Base-by-base conservation (phyloP, 768 basidiomycete species). In the Clavaria fumosa region DNA sequence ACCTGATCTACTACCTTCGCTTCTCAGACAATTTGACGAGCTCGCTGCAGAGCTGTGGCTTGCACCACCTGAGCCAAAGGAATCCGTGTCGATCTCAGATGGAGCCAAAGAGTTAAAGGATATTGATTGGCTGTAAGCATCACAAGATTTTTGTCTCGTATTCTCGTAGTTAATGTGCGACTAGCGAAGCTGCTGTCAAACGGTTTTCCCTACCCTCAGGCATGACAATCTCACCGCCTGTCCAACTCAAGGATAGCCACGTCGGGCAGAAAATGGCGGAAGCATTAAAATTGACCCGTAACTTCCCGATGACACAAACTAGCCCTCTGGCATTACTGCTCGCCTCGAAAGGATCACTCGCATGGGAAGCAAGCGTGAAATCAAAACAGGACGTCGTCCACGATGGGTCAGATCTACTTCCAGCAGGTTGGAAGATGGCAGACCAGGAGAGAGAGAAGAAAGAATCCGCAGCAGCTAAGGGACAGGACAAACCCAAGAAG, bases 261-360 rank as follows among this genome's bases (percentile, higher is more conserved):
- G 66, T 62, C 4, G 63, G 67, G 5, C 81, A 75, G 48, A 61
- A 72, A 30, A 63, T 74, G 58, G 61, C 66, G 2, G 70, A 74
- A 5, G 64, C 76, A 7, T 56, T 85, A 14, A 72, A 71, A 32
- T 54, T 78, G 35, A 81, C 81, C 0, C 69, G 75, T 42, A 69
- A 79, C 46, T 52, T 65, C 32, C 54, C 69, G 3, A 50, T 70
- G 17, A 64, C 72, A 3, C 65, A 63, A 12, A 52, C 47, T 19
- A 81, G 83, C 44, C 83, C 83, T 2, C 63, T 88, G 51, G 64
- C 76, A n/a, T 61, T 72, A 40, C 75, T 79, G 45, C 49, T 81
- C 28, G 63, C 72, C 4, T 72, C 77, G 1, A 82, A 78, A 53
- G 81, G 81, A 1, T 76, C 78, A 4, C 68, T 70, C 14, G 72